These are phyloP conservation scores for Alternaria infectoria DNA, from an alignment of 2,329 filamentous ascomycete genomes.

Conservation along the genomic window DNA sequence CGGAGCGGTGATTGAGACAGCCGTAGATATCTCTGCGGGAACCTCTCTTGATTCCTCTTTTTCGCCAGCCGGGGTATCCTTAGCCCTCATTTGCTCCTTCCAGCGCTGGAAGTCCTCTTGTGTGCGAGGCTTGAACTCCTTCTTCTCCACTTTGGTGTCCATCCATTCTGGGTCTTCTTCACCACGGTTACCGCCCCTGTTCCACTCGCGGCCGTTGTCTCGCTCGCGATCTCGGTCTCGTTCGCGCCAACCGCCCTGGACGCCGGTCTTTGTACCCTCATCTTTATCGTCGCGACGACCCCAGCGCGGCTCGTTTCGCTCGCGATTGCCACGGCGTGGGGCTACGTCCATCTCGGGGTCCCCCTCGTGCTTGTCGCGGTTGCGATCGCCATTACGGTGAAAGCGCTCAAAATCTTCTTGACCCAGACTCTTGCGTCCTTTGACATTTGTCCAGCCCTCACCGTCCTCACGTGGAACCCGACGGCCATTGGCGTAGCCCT, in stretches of 20 bases:
- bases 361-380: slow-evolving; percentile 57
- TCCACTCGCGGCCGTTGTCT: slow-evolving; percentile 61
- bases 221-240: slow-evolving; percentile 43
- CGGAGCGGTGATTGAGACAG: slow-evolving; percentile 24
- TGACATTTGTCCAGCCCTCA: slow-evolving; percentile 77
- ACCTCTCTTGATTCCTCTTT: slow-evolving; percentile 50
- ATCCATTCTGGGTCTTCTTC: slow-evolving; percentile 86
- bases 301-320: slow-evolving; percentile 75
- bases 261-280: slow-evolving; percentile 52
- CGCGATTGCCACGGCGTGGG: slow-evolving; percentile 67
- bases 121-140: slow-evolving; percentile 74
- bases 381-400: slow-evolving; percentile 59
- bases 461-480: slow-evolving; percentile 59
- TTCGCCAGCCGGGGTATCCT: slow-evolving; percentile 56
- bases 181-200: slow-evolving; percentile 59
- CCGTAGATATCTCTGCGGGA: slow-evolving; percentile 24
- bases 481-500: slow-evolving; percentile 48
- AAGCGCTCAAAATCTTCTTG: slow-evolving; percentile 75
- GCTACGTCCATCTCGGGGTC: slow-evolving; percentile 53
- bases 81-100: slow-evolving; percentile 87
- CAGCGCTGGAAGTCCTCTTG: slow-evolving; percentile 93
- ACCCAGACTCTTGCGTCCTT: slow-evolving; percentile 75
- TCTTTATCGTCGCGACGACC: slow-evolving; percentile 65
- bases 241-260: slow-evolving; percentile 66
- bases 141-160: slow-evolving; percentile 69